Base-by-base conservation (phyloP, 2,329 filamentous ascomycete genomes). In the Diplodia mutila region DNA sequence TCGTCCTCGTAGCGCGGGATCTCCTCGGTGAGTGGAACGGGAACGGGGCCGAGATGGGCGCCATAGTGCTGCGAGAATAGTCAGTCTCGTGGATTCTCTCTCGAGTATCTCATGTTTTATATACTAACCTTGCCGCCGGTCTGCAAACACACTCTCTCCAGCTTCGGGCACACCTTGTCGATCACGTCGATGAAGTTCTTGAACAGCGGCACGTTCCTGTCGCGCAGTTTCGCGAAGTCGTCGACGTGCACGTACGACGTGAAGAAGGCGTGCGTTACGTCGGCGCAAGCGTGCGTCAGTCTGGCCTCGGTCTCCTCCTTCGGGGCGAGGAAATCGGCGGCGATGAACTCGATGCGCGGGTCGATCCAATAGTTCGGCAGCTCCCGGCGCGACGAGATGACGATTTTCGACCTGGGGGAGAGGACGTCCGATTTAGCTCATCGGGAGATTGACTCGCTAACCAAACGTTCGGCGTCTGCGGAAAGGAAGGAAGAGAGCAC, bases 131-230 rank as follows among this genome's bases (percentile, higher is more conserved):
- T 37, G 12, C 27, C 68, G 29, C 67, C 68, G 8, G 69, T 71
- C 53, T 71, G 68, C 14, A 72, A 51, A n/a, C 54, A 71, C 12
- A 75, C 70, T 6, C 72, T 70, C 67, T 74, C 61, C 42, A 79
- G 53, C 5, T 69, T 71, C 3, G 70, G 68, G 9, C 72, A 73
- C 1, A 73, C 71, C 4, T 59, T 46, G 51, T 71, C 72, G 4
- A 79, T 61, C 75, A 79, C 69, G n/a, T 69, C 70, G 11, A 79
- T 54, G 53, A 79, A 79, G 48, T 78, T 79, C 42, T 72, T 61
- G 65, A 79, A 79, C 12, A 79, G 69, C 0, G 74, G 71, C 8
- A 71, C 68, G 27, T 79, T 79, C 9, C 66, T 66, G 1, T 71
- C 70, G 6, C 69, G 71, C 2, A 79, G 68, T 12, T 71, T 32